Conservation (phyloP, 805 yeast genomes). For the Cyberlindnera japonica region DNA sequence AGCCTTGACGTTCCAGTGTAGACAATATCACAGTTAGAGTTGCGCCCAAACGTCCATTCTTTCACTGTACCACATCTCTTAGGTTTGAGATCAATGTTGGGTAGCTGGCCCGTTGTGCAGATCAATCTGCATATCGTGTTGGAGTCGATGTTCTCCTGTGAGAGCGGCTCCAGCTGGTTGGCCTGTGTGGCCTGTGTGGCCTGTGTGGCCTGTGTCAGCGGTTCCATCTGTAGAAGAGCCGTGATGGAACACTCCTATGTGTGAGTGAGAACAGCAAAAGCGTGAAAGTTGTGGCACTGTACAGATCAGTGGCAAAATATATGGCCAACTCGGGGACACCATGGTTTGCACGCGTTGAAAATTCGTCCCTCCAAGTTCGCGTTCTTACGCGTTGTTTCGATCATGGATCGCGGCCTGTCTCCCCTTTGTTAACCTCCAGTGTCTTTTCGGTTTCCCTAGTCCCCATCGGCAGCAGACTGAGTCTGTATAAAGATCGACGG, state of each 20-base stretch:
- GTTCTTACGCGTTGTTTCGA: constrained; percentile 1
- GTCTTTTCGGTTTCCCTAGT: no score
- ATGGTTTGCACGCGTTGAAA: constrained; percentile 1
- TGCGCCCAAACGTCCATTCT: constrained; percentile 76
- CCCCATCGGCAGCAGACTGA: no score
- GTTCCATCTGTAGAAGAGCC: constrained; percentile 25
- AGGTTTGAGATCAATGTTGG: constrained; percentile 41
- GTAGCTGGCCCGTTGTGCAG: constrained; percentile 56
- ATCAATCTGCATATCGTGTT: constrained; percentile 51
- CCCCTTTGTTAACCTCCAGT: no score
- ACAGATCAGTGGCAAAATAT: no score
- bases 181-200: constrained; percentile 36
- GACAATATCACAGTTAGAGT: constrained; percentile 57
- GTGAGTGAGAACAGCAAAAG: no score
- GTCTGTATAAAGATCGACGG: no score
- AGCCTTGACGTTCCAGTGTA: constrained; percentile 59
- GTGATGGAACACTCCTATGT: no score
- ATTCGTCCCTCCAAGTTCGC: not conserved
- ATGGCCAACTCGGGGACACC: no score
- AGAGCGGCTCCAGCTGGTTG: constrained; percentile 26
- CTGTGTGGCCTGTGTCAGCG: constrained; percentile 40
- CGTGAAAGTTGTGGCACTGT: not conserved
- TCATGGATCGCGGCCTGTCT: no score
- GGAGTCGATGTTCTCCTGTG: constrained; percentile 37
- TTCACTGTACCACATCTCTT: constrained; percentile 32